Base-by-base conservation (phyloP, 345 rosid genomes). In the Toxicodendron radicans region DNA sequence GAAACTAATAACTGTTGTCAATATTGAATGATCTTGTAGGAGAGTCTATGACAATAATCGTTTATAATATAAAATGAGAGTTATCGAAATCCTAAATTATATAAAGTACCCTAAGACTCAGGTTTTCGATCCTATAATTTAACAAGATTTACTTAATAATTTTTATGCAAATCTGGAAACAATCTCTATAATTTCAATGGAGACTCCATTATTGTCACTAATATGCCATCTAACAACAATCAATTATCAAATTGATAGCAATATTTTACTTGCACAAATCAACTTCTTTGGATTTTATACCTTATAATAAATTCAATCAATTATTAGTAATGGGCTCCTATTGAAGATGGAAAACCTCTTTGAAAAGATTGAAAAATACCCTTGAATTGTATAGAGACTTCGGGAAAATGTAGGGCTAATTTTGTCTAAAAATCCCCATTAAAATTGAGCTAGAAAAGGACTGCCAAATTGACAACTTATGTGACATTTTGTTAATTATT, bases 261-360 rank as follows among this genome's bases (percentile, higher is more conserved):
- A 49, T 54, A 63, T 64, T 63, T 7, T 24, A 72, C 57, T 13
- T 6, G 14, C 13, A 12, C 57, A 48, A 20, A 49, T n/a, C 58
- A 33, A 52, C 13, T 24, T 43, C 23, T 18, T 8, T 27, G 3
- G 52, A 32, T 21, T 72, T 27, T 61, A 49, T 5, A 33, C 49
- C 58, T 45, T 61, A 32, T 2, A 72, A 49, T 2, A 72, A 49
- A 72, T 61, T 62, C 27, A 35, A 58, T 49, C 71, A 74, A 78
- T 72, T 72, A 74, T 73, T 64, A 73, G 13, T 27, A 65, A 51
- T 14, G 60, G 84, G 81, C 43, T 46, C 66, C 75, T 38, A 48
- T 20, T 46, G 53, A 67, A 43, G 57, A n/a, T 17, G 43, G 11
- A 65, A 64, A 46, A 45, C 48, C 13, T 57, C 9, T 59, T 65